These are phyloP conservation scores for Neonectria hederae DNA, from an alignment of 2,329 filamentous ascomycete genomes.

Conservation along the genomic window DNA sequence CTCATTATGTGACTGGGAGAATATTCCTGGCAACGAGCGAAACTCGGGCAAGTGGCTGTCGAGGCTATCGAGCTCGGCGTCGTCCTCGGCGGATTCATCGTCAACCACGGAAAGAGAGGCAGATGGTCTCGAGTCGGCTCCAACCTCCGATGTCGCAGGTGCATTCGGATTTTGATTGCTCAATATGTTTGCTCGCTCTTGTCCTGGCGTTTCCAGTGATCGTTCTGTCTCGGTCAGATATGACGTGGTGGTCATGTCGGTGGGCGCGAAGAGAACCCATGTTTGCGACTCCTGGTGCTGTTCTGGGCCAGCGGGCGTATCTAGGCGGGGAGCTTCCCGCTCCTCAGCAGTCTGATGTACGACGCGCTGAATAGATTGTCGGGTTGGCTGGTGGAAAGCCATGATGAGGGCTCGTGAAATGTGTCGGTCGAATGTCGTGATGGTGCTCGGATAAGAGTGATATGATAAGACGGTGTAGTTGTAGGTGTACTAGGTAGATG, in stretches of 20 bases:
- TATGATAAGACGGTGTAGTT: constrained; percentile 40
- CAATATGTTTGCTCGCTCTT: constrained; percentile 81
- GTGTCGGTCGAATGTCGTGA: constrained; percentile 25
- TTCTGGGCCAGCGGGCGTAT: constrained; percentile 44
- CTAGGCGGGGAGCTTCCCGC: constrained; percentile 43
- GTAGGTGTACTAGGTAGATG: constrained; percentile 28
- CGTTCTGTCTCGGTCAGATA: constrained; percentile 74
- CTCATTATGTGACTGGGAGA: constrained; percentile 36
- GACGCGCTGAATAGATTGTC: constrained; percentile 61
- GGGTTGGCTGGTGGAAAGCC: constrained; percentile 70
- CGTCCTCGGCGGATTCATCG: constrained; percentile 64
- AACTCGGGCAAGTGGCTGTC: constrained; percentile 94
- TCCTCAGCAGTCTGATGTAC: constrained; percentile 54
- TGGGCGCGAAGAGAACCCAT: constrained; percentile 95
- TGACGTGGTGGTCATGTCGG: constrained; percentile 69
- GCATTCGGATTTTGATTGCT: constrained; percentile 81
- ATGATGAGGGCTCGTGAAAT: constrained; percentile 47
- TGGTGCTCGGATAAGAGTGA: constrained; percentile 32
- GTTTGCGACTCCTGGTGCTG: constrained; percentile 77
- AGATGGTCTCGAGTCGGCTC: constrained; percentile 55
- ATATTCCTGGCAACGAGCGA: constrained; percentile 64
- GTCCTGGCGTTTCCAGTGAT: constrained; percentile 71
- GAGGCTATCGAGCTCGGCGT: constrained; percentile 88
- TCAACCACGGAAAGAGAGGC: constrained; percentile 50
- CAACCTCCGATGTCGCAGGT: constrained; percentile 67